Conservation (phyloP, 2,329 filamentous ascomycete genomes). For the Didymella pomorum region DNA sequence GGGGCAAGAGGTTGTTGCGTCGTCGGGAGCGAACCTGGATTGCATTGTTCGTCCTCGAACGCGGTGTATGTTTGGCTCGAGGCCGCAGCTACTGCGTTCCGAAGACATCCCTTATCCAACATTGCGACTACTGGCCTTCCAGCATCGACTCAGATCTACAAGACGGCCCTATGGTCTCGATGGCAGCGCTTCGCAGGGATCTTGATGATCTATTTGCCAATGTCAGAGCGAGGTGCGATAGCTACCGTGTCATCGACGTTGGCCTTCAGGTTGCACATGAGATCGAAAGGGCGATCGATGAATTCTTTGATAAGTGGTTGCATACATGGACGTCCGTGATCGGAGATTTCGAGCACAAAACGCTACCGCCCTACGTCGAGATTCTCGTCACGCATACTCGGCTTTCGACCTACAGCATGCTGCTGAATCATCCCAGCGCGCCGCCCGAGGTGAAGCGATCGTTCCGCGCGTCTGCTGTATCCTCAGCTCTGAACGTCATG, state of each 20-base stretch:
- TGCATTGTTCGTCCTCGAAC: constrained; percentile 74
- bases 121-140: constrained; percentile 74
- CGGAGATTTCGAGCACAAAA: constrained; percentile 52
- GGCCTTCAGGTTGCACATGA: constrained; percentile 61
- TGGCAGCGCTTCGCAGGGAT: constrained; percentile 73
- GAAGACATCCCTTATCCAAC: constrained; percentile 69
- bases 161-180: constrained; percentile 75
- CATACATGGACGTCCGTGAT: constrained; percentile 61
- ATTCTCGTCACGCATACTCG: constrained; percentile 76
- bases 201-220: constrained; percentile 66
- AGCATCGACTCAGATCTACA: constrained; percentile 69
- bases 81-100: constrained; percentile 74
- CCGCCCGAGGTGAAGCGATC: constrained; percentile 75
- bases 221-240: constrained; percentile 68
- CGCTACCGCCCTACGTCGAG: constrained; percentile 75
- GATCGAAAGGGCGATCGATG: constrained; percentile 63
- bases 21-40: constrained; percentile 75
- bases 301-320: constrained; percentile 72
- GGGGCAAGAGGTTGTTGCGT: constrained; percentile 68
- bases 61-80: constrained; percentile 75
- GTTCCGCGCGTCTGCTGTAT: constrained; percentile 75
- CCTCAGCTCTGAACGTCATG: constrained; percentile 77
- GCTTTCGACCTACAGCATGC: constrained; percentile 76
- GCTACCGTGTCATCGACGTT: constrained; percentile 60
- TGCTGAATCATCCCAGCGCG: constrained; percentile 77